Base-by-base conservation (phyloP, 1,139 yeast genomes). In the Blastobotrys persicus region DNA sequence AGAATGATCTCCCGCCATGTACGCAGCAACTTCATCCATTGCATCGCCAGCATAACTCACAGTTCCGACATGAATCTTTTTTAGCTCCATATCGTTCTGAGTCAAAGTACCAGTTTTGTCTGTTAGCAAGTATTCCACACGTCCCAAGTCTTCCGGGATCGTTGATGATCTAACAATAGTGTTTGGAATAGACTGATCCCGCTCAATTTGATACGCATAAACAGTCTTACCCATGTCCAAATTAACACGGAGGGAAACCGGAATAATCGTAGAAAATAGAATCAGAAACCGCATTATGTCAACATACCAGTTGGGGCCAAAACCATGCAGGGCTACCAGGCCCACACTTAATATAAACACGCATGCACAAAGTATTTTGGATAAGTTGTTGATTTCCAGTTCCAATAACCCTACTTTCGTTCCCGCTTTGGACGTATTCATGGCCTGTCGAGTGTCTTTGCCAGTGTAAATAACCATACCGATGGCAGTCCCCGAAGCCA, bases 91-190 rank as follows among this genome's bases (percentile, higher is more conserved):
- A 66, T 94, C 98, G 66, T 94, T 94, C 67, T 92, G 97, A 4
- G 99, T 94, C 57, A 94, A 75, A 0, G 99, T 94, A 19, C 99
- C 99, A 0, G 99, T 94, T 66, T 94, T 94, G 67, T 94, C 99
- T 56, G 92, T 85, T 42, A 94, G 74, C 49, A 94, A 71, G 66
- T 92, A 94, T 66, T 94, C 98, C 47, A 94, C 86, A 59, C 99
- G 77, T 13, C 99, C 99, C 56, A 94, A 73, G 69, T 94, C 99
- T 68, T 94, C 99, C 1, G 98, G 98, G 43, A 94, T 94, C 0
- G 98, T 94, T 47, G 97, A 88, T 0, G 98, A 92, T 63, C 99
- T 80, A 3, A 94, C 99, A 53, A 94, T 81, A 0, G 98, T 91
- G 11, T 83, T 88, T 1, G 88, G 84, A 17, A 94, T 92, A 5